Evolutionary conservation across 2,329 filamentous ascomycete genomes (phyloP).

Genomic region (Metarhizium album): DNA sequence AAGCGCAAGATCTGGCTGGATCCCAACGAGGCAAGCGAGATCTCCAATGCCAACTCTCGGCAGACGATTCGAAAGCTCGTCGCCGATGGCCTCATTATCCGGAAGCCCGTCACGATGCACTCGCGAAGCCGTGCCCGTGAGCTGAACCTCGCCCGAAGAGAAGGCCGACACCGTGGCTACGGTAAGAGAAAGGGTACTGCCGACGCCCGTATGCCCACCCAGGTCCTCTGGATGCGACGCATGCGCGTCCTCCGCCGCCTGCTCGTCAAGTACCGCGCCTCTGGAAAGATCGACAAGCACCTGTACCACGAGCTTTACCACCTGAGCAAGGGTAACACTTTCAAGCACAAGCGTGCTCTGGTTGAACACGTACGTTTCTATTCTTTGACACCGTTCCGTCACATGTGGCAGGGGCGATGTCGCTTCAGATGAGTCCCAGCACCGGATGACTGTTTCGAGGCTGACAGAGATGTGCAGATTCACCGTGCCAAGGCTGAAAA

Average conservation of each 20-base stretch:
- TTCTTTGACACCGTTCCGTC: background rate
- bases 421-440: background rate
- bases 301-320: slow-evolving; percentile 99
- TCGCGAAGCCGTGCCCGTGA: slow-evolving; percentile 92
- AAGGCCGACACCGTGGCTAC: slow-evolving; percentile 96
- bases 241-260: slow-evolving; percentile 98
- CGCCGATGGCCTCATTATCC: slow-evolving; percentile 99
- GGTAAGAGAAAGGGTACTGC: slow-evolving; percentile 99
- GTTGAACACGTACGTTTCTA: slow-evolving; percentile 90
- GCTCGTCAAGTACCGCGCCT: slow-evolving; percentile 98
- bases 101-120: slow-evolving; percentile 99
- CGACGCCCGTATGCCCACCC: slow-evolving; percentile 97
- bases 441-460: background rate
- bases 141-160: slow-evolving; percentile 86
- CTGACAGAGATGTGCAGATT: slow-evolving; percentile 51
- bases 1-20: slow-evolving; percentile 99
- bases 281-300: slow-evolving; percentile 99
- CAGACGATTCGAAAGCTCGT: slow-evolving; percentile 99
- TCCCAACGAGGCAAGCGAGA: slow-evolving; percentile 98
- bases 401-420: background rate
- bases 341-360: slow-evolving; percentile 99
- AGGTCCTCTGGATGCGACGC: slow-evolving; percentile 99
- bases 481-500: slow-evolving; percentile 99
- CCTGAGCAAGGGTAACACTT: slow-evolving; percentile 99
- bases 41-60: slow-evolving; percentile 99